phyloP scores from a whole-genome alignment of 805 yeast genomes.

The Huiozyma sinensis region DNA sequence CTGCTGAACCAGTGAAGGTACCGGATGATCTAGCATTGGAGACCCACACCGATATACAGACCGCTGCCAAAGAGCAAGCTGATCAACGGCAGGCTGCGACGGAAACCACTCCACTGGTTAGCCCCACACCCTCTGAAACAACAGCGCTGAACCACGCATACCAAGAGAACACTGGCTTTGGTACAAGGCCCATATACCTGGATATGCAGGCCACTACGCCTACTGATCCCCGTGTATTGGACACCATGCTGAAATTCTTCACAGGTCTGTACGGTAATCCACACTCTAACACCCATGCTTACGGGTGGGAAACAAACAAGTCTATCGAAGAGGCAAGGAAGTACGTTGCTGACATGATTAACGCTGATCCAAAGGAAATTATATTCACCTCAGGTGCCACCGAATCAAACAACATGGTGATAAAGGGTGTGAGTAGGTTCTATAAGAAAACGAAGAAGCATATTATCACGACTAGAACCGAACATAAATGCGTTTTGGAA shows the following conservation, averaged over 20 bases:
- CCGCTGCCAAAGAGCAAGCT: constrained; percentile 25
- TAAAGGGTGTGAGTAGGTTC: constrained; percentile 93
- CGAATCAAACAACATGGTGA: constrained; percentile 87
- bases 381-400: constrained; percentile 97
- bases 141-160: constrained; percentile 31
- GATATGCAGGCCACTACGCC: constrained; percentile 99
- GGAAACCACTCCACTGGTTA: constrained; percentile 4
- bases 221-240: constrained; percentile 91
- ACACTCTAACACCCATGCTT: constrained; percentile 91
- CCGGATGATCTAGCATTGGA: constrained; percentile 21
- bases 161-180: constrained; percentile 34
- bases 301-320: constrained; percentile 97
- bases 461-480: constrained; percentile 92
- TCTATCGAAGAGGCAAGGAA: constrained; percentile 82
- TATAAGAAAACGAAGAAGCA: constrained; percentile 85
- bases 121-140: constrained; percentile 18
- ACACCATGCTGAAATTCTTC: constrained; percentile 71
- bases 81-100: constrained; percentile 9
- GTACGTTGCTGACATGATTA: constrained; percentile 71
- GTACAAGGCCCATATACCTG: constrained; percentile 83
- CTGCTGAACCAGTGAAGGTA: constrained; percentile 19
- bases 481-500: constrained; percentile 97
- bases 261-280: constrained; percentile 97
- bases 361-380: constrained; percentile 94
- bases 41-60: constrained; percentile 26